Percentiles rank a stretch among this genome's conserved stretches.
Evolutionary conservation across 108 stramenopile genomes (phyloP).

Genomic region (Fragilaria crotonensis): DNA sequence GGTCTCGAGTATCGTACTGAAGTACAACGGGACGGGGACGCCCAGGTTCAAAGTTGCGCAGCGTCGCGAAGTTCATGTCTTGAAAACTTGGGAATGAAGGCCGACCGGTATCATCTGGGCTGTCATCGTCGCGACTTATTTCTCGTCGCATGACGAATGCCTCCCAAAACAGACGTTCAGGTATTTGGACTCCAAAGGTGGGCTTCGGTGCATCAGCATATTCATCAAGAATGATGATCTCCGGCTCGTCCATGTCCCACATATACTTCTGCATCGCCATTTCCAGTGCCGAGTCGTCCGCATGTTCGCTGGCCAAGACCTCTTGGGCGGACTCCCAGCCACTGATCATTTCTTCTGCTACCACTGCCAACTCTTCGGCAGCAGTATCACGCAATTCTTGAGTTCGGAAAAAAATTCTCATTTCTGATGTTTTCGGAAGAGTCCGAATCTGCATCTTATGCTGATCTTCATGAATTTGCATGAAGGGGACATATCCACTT

Average conservation of each 20-base stretch:
- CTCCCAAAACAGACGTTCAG: slow-evolving; percentile 48
- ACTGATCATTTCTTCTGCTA: too few relatives aligned
- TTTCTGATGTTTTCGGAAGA: slow-evolving; percentile 16
- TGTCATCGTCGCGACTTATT: slow-evolving; percentile 22
- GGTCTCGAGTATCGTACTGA: slow-evolving; percentile 16
- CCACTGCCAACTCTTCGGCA: background rate
- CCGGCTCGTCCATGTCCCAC: slow-evolving; percentile 12
- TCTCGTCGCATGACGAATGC: slow-evolving; percentile 35
- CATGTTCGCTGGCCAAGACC: too few relatives aligned
- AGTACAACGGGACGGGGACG: slow-evolving; percentile 30
- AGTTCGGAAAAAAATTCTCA: slow-evolving; percentile 27
- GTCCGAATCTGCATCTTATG: slow-evolving; percentile 33
- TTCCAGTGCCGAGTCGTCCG: too few relatives aligned
- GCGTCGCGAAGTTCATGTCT: slow-evolving; percentile 42
- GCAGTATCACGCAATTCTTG: slow-evolving; percentile 15
- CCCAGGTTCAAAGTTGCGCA: slow-evolving; percentile 11
- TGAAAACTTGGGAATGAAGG: slow-evolving; percentile 39
- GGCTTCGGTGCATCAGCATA: slow-evolving; percentile 22
- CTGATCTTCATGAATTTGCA: slow-evolving; percentile 56
- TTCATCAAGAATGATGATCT: slow-evolving; percentile 14
- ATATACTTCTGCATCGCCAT: too few relatives aligned
- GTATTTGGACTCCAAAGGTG: slow-evolving; percentile 36
- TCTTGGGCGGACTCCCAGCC: too few relatives aligned
- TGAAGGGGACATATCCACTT: slow-evolving; percentile 55
- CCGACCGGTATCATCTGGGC: slow-evolving; percentile 37